Percentiles rank a stretch among this genome's conserved stretches.
These are phyloP conservation scores for Podospora bellae-mahoneyi DNA, from an alignment of 495 filamentous ascomycete genomes.

Conservation along the genomic window DNA sequence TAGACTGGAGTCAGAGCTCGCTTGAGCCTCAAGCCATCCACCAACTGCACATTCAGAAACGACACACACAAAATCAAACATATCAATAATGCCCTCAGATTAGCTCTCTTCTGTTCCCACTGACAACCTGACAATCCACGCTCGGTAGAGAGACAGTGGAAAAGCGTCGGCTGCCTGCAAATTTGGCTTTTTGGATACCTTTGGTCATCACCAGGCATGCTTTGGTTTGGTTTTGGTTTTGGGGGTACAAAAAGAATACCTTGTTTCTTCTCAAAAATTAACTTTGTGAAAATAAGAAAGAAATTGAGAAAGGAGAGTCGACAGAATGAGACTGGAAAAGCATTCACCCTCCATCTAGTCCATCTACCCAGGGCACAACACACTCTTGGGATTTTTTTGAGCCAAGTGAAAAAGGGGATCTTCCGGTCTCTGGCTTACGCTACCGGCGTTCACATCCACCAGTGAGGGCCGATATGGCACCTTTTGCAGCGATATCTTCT, in stretches of 20 bases:
- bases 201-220: constrained; percentile 49
- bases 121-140: constrained; percentile 41
- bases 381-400: no score
- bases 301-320: constrained; percentile 6
- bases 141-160: constrained; percentile 10
- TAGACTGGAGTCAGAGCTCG: neutral
- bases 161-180: constrained; percentile 52
- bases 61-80: constrained; percentile 8
- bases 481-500: no score
- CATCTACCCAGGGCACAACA: no score
- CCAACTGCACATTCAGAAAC: neutral
- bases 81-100: constrained; percentile 50
- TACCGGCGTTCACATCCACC: no score
- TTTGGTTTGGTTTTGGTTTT: neutral
- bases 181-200: constrained; percentile 60
- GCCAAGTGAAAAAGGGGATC: no score
- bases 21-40: neutral
- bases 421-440: no score
- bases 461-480: no score
- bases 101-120: constrained; percentile 61
- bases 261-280: neutral
- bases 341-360: no score
- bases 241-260: no score
- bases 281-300: neutral
- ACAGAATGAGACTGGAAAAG: no score